A percentile compares a stretch with the other conserved stretches of the same genome.
Conservation (phyloP, 1,284 basidiomycete species). For the Lignosus rhinocerotis region DNA sequence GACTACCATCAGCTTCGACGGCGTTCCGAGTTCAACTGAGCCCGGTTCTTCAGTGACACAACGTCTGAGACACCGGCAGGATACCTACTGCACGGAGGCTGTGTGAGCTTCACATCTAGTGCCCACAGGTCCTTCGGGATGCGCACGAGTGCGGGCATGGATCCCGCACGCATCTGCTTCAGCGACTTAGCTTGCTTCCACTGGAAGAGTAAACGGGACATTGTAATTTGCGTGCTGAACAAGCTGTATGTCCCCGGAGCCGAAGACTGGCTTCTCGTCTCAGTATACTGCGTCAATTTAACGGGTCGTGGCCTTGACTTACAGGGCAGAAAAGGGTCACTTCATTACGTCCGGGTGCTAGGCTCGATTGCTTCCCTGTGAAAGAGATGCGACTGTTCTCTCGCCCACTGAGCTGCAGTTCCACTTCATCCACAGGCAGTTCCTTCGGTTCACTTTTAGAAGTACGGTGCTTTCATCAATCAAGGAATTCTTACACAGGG, state of each 20-base stretch:
- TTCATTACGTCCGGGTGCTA: slow-evolving; percentile 56
- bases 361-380: slow-evolving; percentile 34
- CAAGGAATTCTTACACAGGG: slow-evolving; percentile 62
- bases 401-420: slow-evolving; percentile 52
- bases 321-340: slow-evolving; percentile 71
- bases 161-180: slow-evolving; percentile 46
- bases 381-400: slow-evolving; percentile 60
- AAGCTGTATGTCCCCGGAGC: slow-evolving; percentile 61
- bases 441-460: slow-evolving; percentile 36
- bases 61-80: too few relatives aligned
- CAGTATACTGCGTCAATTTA: background rate
- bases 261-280: slow-evolving; percentile 49
- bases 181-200: slow-evolving; percentile 46
- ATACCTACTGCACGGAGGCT: slow-evolving; percentile 61
- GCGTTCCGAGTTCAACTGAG: slow-evolving; percentile 68
- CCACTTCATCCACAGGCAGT: slow-evolving; percentile 52
- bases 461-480: background rate
- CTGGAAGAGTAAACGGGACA: slow-evolving; percentile 59
- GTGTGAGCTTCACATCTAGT: slow-evolving; percentile 58
- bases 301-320: slow-evolving; percentile 26
- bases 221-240: slow-evolving; percentile 59
- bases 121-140: slow-evolving; percentile 61
- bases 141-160: slow-evolving; percentile 54
- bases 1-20: slow-evolving; percentile 52
- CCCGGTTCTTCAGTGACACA: slow-evolving; percentile 12